Evolutionary conservation across 2,329 filamentous ascomycete genomes (phyloP), one percentile per base, ranked within the genome.

Genomic region (Shiraia bambusicola): DNA sequence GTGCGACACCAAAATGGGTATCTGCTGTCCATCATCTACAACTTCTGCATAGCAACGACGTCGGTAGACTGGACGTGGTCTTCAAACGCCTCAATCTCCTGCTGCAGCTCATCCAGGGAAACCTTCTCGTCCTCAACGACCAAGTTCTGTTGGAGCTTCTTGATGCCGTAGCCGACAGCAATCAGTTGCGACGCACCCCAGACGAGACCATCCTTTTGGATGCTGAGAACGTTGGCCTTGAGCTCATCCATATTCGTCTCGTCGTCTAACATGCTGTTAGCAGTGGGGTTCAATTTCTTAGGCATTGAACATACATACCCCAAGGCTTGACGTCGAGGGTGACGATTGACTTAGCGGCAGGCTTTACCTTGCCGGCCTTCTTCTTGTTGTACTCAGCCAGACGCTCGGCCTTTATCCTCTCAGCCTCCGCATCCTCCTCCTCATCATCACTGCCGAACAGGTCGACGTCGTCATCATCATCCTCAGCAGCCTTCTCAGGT

Each of bases 131-230:
- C 93, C 80, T 97, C 93, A 56, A 97, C 78, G 63, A 97, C 90
- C 61, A 97, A 76, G 85, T 88, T 97, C 80, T 98, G 95, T 82
- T 97, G 92, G 54, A 98, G 84, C 83, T 97, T 97, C 82, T 88
- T 93, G 80, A 98, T 94, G 80, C 93, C 93, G 81, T 88, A 98
- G 67, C 91, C 92, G 64, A 98, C 85, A 57, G 91, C 73, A 37
- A 95, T 85, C 56, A 95, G 79, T 80, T 93, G 88, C 72, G 87
- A 91, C 55, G 79, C 83, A 83, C 92, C 92, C 93, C 93, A 98
- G 54, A 94, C 84, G 51, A 98, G 88, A 76, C 93, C 93, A 35
- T 97, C 92, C 80, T 87, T 83, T 75, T 92, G 82, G 61, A 97
- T 92, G 57, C 77, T 73, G 65, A 89, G 87, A 61, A 97, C 91